Evolutionary conservation across 73 alveolate genomes (phyloP).

Genomic region (Paramecium octaurelia): DNA sequence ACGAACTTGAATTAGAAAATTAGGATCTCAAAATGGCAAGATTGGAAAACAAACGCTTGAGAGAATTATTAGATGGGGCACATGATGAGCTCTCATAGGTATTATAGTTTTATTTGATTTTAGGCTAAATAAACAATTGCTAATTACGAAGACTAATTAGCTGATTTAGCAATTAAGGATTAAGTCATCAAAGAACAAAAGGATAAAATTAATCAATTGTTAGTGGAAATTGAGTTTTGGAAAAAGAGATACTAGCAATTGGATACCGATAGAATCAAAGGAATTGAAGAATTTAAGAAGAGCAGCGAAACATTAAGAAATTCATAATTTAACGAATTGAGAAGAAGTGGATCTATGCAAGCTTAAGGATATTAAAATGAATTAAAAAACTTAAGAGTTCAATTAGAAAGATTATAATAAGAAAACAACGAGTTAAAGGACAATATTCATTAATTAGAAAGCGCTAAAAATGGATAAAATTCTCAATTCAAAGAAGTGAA

Average conservation of each 20-base stretch:
- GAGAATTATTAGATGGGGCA: neutral
- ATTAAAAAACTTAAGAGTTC: slow-evolving; percentile 7
- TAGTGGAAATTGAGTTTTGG: slow-evolving; percentile 17
- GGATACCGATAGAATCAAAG: slow-evolving; percentile 6
- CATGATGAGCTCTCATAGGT: neutral
- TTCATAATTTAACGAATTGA: slow-evolving; percentile 17
- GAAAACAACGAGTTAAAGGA: slow-evolving; percentile 20
- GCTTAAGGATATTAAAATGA: neutral
- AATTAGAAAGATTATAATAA: neutral
- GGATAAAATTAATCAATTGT: neutral
- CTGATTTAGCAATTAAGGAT: neutral
- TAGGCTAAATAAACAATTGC: neutral
- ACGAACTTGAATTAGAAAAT: slow-evolving; percentile 15
- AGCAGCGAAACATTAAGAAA: slow-evolving; percentile 37
- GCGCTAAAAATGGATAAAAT: neutral
- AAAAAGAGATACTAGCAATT: slow-evolving; percentile 24
- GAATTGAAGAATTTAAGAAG: slow-evolving; percentile 22
- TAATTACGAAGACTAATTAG: neutral
- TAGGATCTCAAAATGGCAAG: slow-evolving; percentile 25
- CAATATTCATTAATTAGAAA: neutral
- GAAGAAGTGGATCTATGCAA: slow-evolving; percentile 34
- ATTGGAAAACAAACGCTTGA: neutral
- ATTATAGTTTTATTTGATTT: neutral
- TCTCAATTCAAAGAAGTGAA: neutral
- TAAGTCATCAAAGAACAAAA: neutral